Percentiles rank a stretch among this genome's conserved stretches.
Evolutionary conservation across 306 rosid species (phyloP).

Genomic region (Begonia masoniana): DNA sequence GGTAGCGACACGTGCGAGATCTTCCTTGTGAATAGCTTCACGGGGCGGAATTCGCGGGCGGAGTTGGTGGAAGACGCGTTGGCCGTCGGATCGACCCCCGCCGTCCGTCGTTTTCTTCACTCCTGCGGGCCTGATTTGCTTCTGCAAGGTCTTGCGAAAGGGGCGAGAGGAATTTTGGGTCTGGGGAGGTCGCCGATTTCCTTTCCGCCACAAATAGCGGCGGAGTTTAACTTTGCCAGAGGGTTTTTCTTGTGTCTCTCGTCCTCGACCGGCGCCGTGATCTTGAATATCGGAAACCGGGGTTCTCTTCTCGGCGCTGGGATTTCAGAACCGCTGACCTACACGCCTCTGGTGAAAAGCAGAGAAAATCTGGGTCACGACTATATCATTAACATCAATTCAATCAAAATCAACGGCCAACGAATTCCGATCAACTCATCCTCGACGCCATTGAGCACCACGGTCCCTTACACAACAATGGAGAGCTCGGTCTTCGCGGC

Average conservation of each 20-base stretch:
- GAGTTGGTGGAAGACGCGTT: conserved; percentile 32
- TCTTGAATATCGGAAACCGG: conserved; percentile 11
- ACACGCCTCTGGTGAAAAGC: conserved; percentile 42
- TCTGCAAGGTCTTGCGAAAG: conserved; percentile 34
- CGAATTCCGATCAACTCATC: conserved; percentile 25
- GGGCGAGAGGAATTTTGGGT: conserved; percentile 47
- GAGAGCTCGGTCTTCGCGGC: conserved; percentile 33
- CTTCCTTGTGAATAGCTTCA: conserved; percentile 24
- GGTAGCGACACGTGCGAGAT: conserved; percentile 21
- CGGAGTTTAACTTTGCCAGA: conserved; percentile 13
- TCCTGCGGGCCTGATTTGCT: conserved; percentile 34
- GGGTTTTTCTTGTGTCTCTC: conserved; percentile 50
- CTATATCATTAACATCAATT: conserved; percentile 42
- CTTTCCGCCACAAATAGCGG: conserved; percentile 46
- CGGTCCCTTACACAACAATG: conserved; percentile 46
- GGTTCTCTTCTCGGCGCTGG: conserved; percentile 17
- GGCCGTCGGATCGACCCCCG: conserved; percentile 12
- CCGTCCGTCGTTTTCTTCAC: conserved; percentile 12
- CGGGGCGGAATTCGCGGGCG: conserved; percentile 13
- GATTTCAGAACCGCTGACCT: conserved; percentile 34
- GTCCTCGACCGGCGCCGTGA: conserved; percentile 38
- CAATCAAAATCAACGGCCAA: conserved; percentile 42
- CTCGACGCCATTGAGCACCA: conserved; percentile 39
- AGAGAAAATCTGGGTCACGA: conserved; percentile 21
- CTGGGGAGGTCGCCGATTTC: conserved; percentile 44